A percentile compares a stretch with the other conserved stretches of the same genome.
phyloP scores from a whole-genome alignment of 2,329 filamentous ascomycete species.

The Monascus ruber region DNA sequence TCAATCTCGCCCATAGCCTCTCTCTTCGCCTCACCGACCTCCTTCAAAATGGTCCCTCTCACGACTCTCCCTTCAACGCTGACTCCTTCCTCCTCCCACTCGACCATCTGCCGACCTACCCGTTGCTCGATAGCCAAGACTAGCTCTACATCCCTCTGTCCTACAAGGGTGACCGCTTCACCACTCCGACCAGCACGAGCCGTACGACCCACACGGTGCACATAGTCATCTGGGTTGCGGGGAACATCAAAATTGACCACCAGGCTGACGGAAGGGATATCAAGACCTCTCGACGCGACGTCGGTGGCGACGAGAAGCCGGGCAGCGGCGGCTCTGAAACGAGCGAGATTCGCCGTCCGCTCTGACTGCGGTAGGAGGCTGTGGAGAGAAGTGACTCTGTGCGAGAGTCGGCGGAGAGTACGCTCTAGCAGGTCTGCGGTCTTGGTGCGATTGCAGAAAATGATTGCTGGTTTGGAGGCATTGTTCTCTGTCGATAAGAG shows the following conservation, averaged over 20 bases:
- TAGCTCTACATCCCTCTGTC: constrained; percentile 83
- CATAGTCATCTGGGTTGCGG: constrained; percentile 93
- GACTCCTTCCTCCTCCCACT: constrained; percentile 81
- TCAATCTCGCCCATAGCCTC: constrained; percentile 86
- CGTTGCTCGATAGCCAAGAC: constrained; percentile 81
- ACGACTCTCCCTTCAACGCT: constrained; percentile 87
- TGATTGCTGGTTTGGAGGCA: constrained; percentile 64
- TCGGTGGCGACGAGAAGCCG: constrained; percentile 90
- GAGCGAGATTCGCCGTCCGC: constrained; percentile 73
- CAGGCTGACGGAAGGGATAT: constrained; percentile 82
- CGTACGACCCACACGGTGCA: constrained; percentile 90
- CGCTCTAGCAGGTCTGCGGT: constrained; percentile 87
- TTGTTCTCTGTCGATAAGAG: constrained; percentile 73
- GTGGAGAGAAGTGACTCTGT: constrained; percentile 85
- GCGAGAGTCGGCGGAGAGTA: constrained; percentile 69
- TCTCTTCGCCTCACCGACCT: constrained; percentile 90
- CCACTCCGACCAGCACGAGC: constrained; percentile 80
- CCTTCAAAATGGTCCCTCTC: constrained; percentile 64
- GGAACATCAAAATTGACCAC: constrained; percentile 96
- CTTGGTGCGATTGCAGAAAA: constrained; percentile 86
- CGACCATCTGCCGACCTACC: constrained; percentile 65
- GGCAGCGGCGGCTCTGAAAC: constrained; percentile 82
- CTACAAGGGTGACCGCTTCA: constrained; percentile 76
- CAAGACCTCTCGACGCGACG: constrained; percentile 84
- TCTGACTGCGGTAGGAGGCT: constrained; percentile 76